Percentiles rank a stretch among this genome's conserved stretches.
Evolutionary conservation across 305 asterid genomes (phyloP).

Genomic region (Euphrasia arctica): DNA sequence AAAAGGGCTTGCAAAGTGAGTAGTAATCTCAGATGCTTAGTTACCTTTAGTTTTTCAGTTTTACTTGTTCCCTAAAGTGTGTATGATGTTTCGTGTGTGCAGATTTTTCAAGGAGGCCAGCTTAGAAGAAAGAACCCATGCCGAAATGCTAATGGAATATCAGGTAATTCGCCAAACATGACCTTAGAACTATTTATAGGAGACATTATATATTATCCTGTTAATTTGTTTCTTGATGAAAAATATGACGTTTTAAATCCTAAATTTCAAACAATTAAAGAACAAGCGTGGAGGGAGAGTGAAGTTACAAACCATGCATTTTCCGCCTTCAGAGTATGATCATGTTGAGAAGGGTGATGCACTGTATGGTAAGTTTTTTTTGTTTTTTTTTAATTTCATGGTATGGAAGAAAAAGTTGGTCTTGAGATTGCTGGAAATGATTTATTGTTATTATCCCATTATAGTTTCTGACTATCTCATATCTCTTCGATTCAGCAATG

Average conservation of each 20-base stretch:
- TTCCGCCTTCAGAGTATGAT: conserved; percentile 58
- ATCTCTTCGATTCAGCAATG: conserved; percentile 60
- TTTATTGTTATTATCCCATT: conserved; percentile 1
- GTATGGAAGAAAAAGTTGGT: neutral
- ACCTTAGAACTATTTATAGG: neutral
- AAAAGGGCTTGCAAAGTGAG: conserved; percentile 87
- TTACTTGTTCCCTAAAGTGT: conserved; percentile 4
- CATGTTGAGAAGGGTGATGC: conserved; percentile 86
- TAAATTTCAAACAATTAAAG: conserved; percentile 32
- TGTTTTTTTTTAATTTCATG: neutral
- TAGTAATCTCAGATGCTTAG: neutral
- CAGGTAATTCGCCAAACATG: conserved; percentile 42
- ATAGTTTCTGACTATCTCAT: conserved; percentile 11
- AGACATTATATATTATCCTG: neutral
- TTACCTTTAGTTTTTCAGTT: neutral
- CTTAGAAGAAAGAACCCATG: conserved; percentile 73
- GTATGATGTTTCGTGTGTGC: conserved; percentile 14
- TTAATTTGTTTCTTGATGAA: neutral
- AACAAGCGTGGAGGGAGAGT: conserved; percentile 83
- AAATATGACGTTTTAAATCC: neutral
- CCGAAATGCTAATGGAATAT: conserved; percentile 74
- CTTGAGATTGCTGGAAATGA: neutral
- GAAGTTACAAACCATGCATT: conserved; percentile 43
- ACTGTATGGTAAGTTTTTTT: conserved; percentile 45
- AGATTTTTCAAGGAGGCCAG: conserved; percentile 71